Evolutionary conservation across 495 filamentous ascomycete genomes (phyloP).

Genomic region (Melanomma pulvis-pyrius): DNA sequence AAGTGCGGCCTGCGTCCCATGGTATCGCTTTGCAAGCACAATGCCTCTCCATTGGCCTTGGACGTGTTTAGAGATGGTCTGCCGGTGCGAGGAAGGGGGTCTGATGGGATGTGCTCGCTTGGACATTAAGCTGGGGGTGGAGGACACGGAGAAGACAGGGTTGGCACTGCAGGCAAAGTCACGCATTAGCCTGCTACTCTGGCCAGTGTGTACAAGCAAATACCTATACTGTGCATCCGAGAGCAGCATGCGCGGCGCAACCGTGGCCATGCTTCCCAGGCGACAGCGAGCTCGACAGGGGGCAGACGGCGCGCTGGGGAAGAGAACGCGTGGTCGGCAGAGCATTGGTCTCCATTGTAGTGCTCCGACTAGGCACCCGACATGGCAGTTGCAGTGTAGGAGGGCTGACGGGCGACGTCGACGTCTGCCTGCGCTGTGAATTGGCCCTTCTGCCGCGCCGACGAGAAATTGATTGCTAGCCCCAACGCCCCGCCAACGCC

Average conservation of each 20-base stretch:
- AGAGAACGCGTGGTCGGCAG: constrained; percentile 4
- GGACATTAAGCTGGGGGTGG: neutral
- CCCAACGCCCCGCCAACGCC: neutral
- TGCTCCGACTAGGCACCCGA: constrained; percentile 27
- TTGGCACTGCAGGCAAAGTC: neutral
- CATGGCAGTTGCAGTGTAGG: neutral
- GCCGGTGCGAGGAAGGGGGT: neutral
- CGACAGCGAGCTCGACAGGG: neutral
- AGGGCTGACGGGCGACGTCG: neutral
- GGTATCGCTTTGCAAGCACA: neutral
- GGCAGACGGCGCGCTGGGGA: neutral
- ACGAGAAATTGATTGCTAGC: neutral
- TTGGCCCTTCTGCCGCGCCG: too few relatives aligned
- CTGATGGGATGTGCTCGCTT: neutral
- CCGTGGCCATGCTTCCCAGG: neutral
- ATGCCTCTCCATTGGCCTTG: neutral
- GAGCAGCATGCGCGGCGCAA: neutral
- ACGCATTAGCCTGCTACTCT: neutral
- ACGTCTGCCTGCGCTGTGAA: neutral
- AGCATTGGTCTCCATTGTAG: constrained; percentile 31
- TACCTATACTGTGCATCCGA: neutral
- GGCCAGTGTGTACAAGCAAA: neutral
- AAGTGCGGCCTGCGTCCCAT: neutral
- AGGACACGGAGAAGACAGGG: neutral
- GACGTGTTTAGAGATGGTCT: neutral